Percentiles rank a stretch among this genome's conserved stretches.
These are phyloP conservation scores for Solanum habrochaites DNA, from an alignment of 257 asterid genomes.

Conservation along the genomic window DNA sequence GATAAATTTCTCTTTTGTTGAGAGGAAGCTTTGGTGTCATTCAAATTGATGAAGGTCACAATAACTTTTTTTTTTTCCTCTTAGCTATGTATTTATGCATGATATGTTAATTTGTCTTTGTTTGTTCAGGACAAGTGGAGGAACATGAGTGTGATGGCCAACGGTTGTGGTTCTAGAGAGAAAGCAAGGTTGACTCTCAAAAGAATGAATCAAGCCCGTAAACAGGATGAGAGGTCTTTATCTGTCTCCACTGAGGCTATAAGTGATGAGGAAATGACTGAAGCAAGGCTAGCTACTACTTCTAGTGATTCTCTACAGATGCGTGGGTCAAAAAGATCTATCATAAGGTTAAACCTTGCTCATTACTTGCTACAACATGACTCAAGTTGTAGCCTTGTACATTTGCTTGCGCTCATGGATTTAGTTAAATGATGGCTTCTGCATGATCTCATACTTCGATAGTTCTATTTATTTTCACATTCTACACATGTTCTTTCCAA, in stretches of 20 bases:
- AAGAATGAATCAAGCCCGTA: slow-evolving; percentile 49
- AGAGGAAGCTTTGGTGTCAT: not conserved
- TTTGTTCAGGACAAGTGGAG: slow-evolving; percentile 87
- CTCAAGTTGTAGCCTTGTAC: not conserved
- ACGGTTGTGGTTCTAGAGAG: slow-evolving; percentile 86
- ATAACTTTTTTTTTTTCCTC: not conserved
- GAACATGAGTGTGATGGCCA: slow-evolving; percentile 95
- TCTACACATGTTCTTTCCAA: not conserved
- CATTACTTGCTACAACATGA: not conserved
- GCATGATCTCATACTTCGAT: not conserved
- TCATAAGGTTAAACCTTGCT: slow-evolving; percentile 49
- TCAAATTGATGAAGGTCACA: not conserved
- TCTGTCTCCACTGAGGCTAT: slow-evolving; percentile 24
- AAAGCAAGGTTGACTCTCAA: slow-evolving; percentile 69
- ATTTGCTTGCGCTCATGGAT: not conserved
- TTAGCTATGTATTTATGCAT: not conserved
- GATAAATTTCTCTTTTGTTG: not conserved
- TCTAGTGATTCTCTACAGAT: slow-evolving; percentile 62
- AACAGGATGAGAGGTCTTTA: slow-evolving; percentile 50
- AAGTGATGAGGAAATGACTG: slow-evolving; percentile 61
- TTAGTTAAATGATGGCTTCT: not conserved
- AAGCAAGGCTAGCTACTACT: slow-evolving; percentile 39
- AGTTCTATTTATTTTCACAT: not conserved
- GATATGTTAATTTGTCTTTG: slow-evolving; percentile 4
- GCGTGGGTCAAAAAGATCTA: slow-evolving; percentile 70